These are phyloP conservation scores for Priceomyces carsonii DNA, from an alignment of 805 yeast genomes.

Conservation along the genomic window DNA sequence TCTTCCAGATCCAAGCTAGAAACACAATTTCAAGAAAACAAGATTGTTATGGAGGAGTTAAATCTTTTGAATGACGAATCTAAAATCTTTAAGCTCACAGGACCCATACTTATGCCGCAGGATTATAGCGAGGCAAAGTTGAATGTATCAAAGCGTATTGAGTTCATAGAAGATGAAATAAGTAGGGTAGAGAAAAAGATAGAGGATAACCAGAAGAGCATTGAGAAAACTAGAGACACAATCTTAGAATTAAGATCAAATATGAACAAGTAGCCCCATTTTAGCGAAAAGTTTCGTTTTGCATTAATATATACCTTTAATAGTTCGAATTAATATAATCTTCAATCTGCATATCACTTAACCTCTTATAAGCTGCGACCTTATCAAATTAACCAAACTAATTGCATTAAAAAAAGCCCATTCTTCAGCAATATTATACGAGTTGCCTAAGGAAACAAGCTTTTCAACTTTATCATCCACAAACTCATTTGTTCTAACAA, in stretches of 20 bases:
- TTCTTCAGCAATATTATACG: constrained; percentile 68
- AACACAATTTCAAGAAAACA: constrained; percentile 92
- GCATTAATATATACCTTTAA: background rate
- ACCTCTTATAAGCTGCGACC: constrained; percentile 68
- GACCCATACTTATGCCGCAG: constrained; percentile 90
- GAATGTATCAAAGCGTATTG: constrained; percentile 87
- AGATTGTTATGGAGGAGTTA: constrained; percentile 84
- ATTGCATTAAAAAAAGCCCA: constrained; percentile 73
- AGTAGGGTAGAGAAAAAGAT: constrained; percentile 71
- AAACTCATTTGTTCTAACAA: constrained; percentile 59
- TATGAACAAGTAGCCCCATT: no score
- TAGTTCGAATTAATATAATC: background rate
- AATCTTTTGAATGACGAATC: constrained; percentile 61
- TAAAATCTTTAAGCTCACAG: constrained; percentile 84
- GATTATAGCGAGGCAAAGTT: constrained; percentile 77
- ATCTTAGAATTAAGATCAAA: constrained; percentile 48
- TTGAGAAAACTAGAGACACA: constrained; percentile 62
- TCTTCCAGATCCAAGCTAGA: constrained; percentile 83
- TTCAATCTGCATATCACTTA: constrained; percentile 16
- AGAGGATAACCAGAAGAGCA: constrained; percentile 39
- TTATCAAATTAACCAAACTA: constrained; percentile 64
- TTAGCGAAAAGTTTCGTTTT: no score
- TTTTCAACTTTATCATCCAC: constrained; percentile 59
- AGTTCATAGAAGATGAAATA: constrained; percentile 81
- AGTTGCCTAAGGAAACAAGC: constrained; percentile 55